These are phyloP conservation scores for Pestalotiopsis sp. DNA, from an alignment of 2,329 filamentous ascomycete genomes.

Conservation along the genomic window DNA sequence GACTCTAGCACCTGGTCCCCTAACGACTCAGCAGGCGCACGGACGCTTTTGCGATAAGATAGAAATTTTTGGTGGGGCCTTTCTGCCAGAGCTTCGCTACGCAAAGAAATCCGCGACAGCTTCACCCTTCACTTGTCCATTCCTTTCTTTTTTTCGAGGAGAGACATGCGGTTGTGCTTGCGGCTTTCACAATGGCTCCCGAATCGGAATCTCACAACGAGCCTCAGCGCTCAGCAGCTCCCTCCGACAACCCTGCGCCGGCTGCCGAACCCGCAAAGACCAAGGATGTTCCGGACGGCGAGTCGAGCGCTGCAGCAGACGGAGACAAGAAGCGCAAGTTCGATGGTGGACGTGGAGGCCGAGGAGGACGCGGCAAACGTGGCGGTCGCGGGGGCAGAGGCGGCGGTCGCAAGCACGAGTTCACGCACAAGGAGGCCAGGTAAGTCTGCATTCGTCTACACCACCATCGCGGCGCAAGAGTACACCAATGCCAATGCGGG, in stretches of 20 bases:
- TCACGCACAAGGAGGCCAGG: conserved; percentile 21
- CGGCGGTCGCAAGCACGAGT: conserved; percentile 15
- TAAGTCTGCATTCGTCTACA: neutral
- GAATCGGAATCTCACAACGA: conserved; percentile 16
- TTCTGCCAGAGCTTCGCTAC: neutral
- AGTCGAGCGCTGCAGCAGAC: conserved; percentile 16
- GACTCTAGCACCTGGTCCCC: neutral
- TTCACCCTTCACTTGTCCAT: neutral
- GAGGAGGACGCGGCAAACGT: conserved; percentile 13
- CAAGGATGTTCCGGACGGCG: conserved; percentile 18
- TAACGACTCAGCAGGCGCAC: neutral
- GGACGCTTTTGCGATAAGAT: neutral
- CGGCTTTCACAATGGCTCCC: conserved; percentile 25
- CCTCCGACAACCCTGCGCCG: conserved; percentile 13
- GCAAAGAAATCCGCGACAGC: neutral
- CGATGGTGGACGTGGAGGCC: conserved; percentile 18
- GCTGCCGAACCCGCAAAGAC: conserved; percentile 16
- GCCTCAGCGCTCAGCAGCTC: conserved; percentile 12
- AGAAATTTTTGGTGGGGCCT: conserved; percentile 7
- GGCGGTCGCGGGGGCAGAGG: conserved; percentile 19
- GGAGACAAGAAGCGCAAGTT: conserved; percentile 22
- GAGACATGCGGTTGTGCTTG: conserved; percentile 23
- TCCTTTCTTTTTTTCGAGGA: neutral
- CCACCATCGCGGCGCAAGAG: conserved; percentile 4
- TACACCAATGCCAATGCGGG: conserved; percentile 26